A percentile compares a stretch with the other conserved stretches of the same genome.
Evolutionary conservation across 139 green algal species (phyloP).

Genomic region (Asterochloris erici): DNA sequence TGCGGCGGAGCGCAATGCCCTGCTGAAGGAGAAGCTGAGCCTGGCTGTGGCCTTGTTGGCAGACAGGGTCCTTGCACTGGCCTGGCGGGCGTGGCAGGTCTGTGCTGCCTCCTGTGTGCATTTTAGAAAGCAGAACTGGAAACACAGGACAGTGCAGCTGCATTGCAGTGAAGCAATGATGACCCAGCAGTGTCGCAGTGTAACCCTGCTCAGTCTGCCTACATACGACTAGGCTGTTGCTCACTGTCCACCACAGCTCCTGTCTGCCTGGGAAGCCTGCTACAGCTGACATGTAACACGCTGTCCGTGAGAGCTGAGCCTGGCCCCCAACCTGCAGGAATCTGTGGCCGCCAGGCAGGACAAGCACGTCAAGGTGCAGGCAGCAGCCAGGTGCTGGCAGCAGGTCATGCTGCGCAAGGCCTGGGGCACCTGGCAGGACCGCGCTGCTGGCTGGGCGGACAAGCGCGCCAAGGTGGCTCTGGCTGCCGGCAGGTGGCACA

Average conservation of each 20-base stretch:
- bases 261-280: not conserved
- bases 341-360: not conserved
- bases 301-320: no score
- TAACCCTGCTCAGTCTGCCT: no score
- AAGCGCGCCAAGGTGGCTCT: conserved; percentile 3
- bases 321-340: not conserved
- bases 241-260: not conserved
- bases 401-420: conserved; percentile 14
- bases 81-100: conserved; percentile 13
- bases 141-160: no score
- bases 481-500: conserved; percentile 7
- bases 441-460: not conserved
- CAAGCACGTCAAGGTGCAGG: not conserved
- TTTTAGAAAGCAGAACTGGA: not conserved
- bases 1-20: not conserved
- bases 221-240: no score
- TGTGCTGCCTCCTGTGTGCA: not conserved
- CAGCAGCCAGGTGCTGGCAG: not conserved
- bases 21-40: not conserved
- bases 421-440: conserved; percentile 9
- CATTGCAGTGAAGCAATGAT: no score
- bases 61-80: conserved; percentile 7
- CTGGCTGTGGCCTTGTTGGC: not conserved
- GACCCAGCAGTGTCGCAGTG: no score
- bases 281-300: no score